A percentile compares a stretch with the other conserved stretches of the same genome.
Conservation (phyloP, 2,329 filamentous ascomycete species). For the Epichloe elymi region DNA sequence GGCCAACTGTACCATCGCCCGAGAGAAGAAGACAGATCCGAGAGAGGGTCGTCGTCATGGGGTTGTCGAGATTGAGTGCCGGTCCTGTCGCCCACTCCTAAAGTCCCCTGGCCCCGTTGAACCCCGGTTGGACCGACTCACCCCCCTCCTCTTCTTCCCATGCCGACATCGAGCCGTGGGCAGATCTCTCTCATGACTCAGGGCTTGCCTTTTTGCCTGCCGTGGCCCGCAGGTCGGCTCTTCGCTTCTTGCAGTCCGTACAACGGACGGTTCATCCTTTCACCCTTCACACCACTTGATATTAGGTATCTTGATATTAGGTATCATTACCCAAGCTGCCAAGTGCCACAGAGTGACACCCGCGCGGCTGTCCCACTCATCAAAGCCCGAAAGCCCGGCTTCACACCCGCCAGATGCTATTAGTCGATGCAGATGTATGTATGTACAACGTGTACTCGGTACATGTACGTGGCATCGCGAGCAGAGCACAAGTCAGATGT, state of each 20-base stretch:
- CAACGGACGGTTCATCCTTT: no score
- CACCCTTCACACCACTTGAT: no score
- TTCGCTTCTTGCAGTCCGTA: no score
- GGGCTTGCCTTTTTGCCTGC: no score
- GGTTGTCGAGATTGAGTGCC: not conserved
- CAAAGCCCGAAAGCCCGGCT: not conserved
- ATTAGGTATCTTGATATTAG: no score
- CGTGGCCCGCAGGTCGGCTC: no score
- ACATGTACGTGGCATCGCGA: not conserved
- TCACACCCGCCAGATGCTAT: not conserved
- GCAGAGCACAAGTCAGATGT: no score
- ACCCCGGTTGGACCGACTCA: constrained; percentile 4
- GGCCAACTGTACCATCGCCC: not conserved
- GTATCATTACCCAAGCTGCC: no score
- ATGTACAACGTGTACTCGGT: not conserved
- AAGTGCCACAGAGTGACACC: not conserved
- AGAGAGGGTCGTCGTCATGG: not conserved
- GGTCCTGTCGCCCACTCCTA: not conserved
- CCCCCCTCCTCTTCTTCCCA: not conserved
- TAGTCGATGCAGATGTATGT: no score
- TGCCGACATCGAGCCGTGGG: not conserved
- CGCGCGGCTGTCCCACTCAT: not conserved
- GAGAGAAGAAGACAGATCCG: not conserved
- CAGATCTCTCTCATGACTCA: no score
- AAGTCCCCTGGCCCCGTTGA: not conserved